These are phyloP conservation scores for Candida vaughaniae DNA, from an alignment of 805 yeast genomes.

Conservation along the genomic window DNA sequence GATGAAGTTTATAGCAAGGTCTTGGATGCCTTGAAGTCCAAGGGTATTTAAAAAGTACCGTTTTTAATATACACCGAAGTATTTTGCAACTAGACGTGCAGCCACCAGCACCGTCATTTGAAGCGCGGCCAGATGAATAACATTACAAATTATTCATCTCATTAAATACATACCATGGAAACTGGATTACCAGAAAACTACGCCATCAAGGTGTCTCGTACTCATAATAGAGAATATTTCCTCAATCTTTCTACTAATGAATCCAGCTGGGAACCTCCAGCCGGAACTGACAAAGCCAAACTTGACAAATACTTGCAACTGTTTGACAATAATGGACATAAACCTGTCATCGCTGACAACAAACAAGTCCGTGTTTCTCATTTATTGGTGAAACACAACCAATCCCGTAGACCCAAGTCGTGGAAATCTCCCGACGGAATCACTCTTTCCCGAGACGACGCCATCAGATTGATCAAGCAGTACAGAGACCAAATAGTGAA, in stretches of 20 bases:
- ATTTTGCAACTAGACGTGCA: too few relatives aligned
- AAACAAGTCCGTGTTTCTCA: conserved; percentile 81
- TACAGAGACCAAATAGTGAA: conserved; percentile 57
- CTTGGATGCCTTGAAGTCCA: conserved; percentile 54
- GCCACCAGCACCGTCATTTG: too few relatives aligned
- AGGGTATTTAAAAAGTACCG: conserved; percentile 26
- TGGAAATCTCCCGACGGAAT: conserved; percentile 78
- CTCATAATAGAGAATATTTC: conserved; percentile 83
- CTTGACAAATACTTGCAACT: conserved; percentile 56
- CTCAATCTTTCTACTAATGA: conserved; percentile 66
- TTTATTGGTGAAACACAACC: conserved; percentile 77
- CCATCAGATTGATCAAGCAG: conserved; percentile 58
- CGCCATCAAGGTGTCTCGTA: conserved; percentile 75
- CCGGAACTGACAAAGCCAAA: conserved; percentile 65
- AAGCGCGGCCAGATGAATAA: too few relatives aligned
- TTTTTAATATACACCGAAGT: too few relatives aligned
- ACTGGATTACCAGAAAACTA: conserved; percentile 88
- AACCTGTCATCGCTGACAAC: conserved; percentile 48
- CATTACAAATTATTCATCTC: too few relatives aligned
- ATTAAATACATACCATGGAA: too few relatives aligned
- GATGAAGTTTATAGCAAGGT: conserved; percentile 75
- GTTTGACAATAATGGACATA: conserved; percentile 33
- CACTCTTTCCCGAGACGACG: conserved; percentile 80
- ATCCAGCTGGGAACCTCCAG: conserved; percentile 91
- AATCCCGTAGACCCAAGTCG: conserved; percentile 85